A percentile compares a stretch with the other conserved stretches of the same genome.
Evolutionary conservation across 306 rosid genomes (phyloP).

Genomic region (Vicia sativa): DNA sequence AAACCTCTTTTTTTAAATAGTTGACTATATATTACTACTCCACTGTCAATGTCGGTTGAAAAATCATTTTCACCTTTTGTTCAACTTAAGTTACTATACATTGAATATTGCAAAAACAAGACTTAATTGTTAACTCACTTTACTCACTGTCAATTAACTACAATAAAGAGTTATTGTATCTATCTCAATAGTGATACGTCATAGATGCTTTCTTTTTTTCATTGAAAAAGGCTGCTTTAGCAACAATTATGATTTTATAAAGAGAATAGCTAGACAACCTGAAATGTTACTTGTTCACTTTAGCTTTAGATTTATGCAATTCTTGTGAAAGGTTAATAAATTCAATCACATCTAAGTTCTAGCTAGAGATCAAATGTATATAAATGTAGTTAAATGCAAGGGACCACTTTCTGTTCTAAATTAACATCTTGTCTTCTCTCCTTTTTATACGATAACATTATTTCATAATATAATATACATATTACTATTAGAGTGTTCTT

Average conservation of each 20-base stretch:
- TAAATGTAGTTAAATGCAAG: conserved; percentile 22
- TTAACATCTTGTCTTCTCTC: conserved; percentile 46
- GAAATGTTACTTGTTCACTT: conserved; percentile 46
- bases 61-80: conserved; percentile 33
- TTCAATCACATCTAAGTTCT: conserved; percentile 27
- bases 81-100: neutral
- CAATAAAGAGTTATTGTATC: conserved; percentile 22
- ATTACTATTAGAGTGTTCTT: neutral
- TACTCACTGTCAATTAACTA: conserved; percentile 29
- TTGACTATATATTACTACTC: conserved; percentile 38
- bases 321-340: conserved; percentile 44
- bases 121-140: conserved; percentile 19
- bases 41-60: conserved; percentile 21
- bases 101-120: conserved; percentile 26
- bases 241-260: conserved; percentile 39
- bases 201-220: neutral
- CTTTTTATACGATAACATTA: conserved; percentile 8
- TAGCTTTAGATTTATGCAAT: conserved; percentile 39
- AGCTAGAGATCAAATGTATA: conserved; percentile 15
- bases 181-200: neutral
- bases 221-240: conserved; percentile 26
- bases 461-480: neutral
- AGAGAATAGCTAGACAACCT: conserved; percentile 47
- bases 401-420: conserved; percentile 57
- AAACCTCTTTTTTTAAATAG: conserved; percentile 28